Evolutionary conservation across 305 asterid genomes (phyloP), one percentile per base, ranked within the genome.

Genomic region (Ilex paraguariensis): DNA sequence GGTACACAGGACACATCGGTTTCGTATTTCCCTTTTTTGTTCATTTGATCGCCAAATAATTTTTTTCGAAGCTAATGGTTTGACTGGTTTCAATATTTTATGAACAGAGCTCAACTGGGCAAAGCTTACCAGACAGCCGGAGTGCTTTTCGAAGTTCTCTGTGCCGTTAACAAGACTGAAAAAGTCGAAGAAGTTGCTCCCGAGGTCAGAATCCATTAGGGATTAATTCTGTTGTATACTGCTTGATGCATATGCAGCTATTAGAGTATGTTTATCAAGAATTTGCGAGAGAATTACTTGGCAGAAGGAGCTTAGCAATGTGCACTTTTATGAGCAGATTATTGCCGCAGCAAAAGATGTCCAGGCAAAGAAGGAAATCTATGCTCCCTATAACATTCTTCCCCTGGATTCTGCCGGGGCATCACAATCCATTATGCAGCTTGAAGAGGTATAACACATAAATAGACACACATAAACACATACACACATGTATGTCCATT

Each of bases 91-190:
- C 56, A 36, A 52, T 64, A 58, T 65, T 72, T 28, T 53, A 44
- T 63, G 53, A 36, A 74, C 87, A 94, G 99, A 77, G 96, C 97
- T 75, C 88, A 87, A 83, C 98, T 94, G 69, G 98, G 95, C 54
- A 94, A 94, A 80, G 99, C 99, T 69, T 94, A 94, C 75, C 96
- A 88, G 84, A 87, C 97, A 63, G 98, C 99, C 13, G 98, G 96
- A 56, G 96, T 90, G 74, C 91, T 94, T 57, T 94, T 90, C 82
- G 99, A 94, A 79, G 99, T 91, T 69, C 96, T 94, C 57, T 94
- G 99, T 81, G 97, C 98, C 14, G 99, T 94, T 74, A 88, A 86
- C 73, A 91, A 86, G 81, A 84, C 95, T 54, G 96, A 94, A 65
- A 83, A 88, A 77, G 96, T 85, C 55, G 99, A 91, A 70, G 97